Base-by-base conservation (phyloP, 345 rosid genomes). In the Bruguiera sexangula region DNA sequence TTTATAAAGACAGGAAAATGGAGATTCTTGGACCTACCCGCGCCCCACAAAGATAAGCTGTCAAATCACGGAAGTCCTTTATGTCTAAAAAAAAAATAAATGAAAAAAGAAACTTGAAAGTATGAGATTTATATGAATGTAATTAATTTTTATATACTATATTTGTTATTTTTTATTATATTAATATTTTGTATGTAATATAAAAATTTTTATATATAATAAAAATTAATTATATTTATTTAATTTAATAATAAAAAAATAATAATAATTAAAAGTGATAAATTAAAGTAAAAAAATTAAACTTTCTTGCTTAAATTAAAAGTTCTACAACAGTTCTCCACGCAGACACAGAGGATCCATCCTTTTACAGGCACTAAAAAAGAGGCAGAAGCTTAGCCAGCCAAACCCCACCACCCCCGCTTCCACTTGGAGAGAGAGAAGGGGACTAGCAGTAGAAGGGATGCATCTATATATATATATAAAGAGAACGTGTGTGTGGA, bases 341-440 rank as follows among this genome's bases (percentile, higher is more conserved):
- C 63, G 66, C 54, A 39, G 6, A 48, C 67, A 3, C 50, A 15
- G 24, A 24, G 0, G 16, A 1, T 26, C 21, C 37, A 61, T 65
- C 61, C 51, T 66, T 66, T 66, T 60, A 66, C 51, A 31, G 53
- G 72, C 79, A 71, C 79, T 71, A 57, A 76, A 55, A 76, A 22
- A 70, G 37, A 59, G 70, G 60, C 62, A 30, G 46, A 60, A 66
- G 56, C 64, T 53, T 9, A 36, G 63, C 67, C 60, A 66, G 50
- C 65, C 65, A 27, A 55, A 39, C 11, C 32, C 32, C 32, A 31
- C 32, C 32, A 30, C 32, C 32, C 32, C 32, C 5, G 3, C 4
- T 30, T 3, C 32, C 4, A 10, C 43, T 9, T 27, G 29, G 29
- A 27, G 29, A 27, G 29, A 37, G 7, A 26, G 21, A 11, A 20